Base-by-base conservation (phyloP, 2,329 filamentous ascomycete genomes). In the Xylariaceae sp. region DNA sequence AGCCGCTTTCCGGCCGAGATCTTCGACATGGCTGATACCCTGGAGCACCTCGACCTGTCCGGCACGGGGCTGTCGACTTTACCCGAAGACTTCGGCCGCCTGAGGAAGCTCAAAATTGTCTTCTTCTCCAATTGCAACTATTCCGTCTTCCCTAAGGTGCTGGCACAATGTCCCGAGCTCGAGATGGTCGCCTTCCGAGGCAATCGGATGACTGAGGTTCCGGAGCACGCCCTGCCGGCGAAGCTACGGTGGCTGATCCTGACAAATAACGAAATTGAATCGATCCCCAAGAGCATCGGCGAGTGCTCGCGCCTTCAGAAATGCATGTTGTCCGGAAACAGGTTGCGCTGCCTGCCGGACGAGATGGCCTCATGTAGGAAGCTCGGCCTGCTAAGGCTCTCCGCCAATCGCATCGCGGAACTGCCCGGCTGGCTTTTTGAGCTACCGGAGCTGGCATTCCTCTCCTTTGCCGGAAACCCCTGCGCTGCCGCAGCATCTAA, bases 321-420 rank as follows among this genome's bases (percentile, higher is more conserved):
- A 64, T 80, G 78, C 61, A 77, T 80, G 75, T 65, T 81, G n/a
- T 73, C 78, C 1, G 78, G 77, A 14, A 81, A 81, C 60, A 65
- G 55, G n/a, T 69, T 81, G 20, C 63, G 57, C 0, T 48, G 46
- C 40, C 66, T 81, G 7, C 79, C 79, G 1, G 62, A 63, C 16
- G 70, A 74, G 48, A 78, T 81, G 77, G 67, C 67, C 3, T 63
- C 63, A n/a, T 81, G 78, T 68, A 69, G 65, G 43, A 75, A 76
- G 54, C 71, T 81, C 37, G 74, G 71, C 5, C 65, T 80, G 32
- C 65, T 81, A 41, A 71, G 79, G 20, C 66, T 81, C 29, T 75
- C 75, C 20, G 71, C 74, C 20, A 81, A 81, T 63, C 60, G 64
- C 4, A 59, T 81, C 44, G 50, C 56, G 5, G 40, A 60, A 9